Evolutionary conservation across 2,329 filamentous ascomycete genomes (phyloP).

Genomic region (Lachnellula subtilissima): DNA sequence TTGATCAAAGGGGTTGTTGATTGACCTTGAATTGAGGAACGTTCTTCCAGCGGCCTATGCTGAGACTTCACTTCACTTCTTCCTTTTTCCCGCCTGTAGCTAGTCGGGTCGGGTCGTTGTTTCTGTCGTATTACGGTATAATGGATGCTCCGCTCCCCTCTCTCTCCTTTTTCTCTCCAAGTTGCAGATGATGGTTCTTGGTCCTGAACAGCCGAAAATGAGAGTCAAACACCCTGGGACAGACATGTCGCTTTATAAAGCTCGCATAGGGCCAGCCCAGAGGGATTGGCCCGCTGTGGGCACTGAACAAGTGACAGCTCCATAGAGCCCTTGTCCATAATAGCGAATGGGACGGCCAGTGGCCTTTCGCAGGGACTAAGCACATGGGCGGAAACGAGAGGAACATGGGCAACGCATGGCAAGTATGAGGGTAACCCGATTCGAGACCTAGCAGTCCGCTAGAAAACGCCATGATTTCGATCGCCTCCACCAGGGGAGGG

Average conservation of each 20-base stretch:
- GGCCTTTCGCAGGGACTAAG: not conserved
- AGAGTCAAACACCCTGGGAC: not conserved
- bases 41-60: not conserved
- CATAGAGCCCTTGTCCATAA: not conserved
- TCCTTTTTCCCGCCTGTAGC: slow-evolving; percentile 1
- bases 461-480: slow-evolving; percentile 6
- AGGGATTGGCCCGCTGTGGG: not conserved
- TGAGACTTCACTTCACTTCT: not conserved
- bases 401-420: slow-evolving; percentile 4
- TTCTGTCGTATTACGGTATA: not conserved
- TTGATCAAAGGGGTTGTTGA: slow-evolving; percentile 1
- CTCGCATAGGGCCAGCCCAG: not conserved
- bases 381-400: not conserved
- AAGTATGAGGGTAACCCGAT: slow-evolving; percentile 2
- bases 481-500: not conserved
- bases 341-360: not conserved
- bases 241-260: slow-evolving; percentile 5
- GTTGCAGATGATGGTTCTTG: not conserved
- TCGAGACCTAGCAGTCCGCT: slow-evolving; percentile 6
- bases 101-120: not conserved
- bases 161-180: not conserved
- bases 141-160: not conserved
- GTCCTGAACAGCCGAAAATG: not conserved
- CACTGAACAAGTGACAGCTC: not conserved
- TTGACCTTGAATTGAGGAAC: not conserved